These are phyloP conservation scores for Trichothecium roseum DNA, from an alignment of 2,329 filamentous ascomycete species.

Conservation along the genomic window DNA sequence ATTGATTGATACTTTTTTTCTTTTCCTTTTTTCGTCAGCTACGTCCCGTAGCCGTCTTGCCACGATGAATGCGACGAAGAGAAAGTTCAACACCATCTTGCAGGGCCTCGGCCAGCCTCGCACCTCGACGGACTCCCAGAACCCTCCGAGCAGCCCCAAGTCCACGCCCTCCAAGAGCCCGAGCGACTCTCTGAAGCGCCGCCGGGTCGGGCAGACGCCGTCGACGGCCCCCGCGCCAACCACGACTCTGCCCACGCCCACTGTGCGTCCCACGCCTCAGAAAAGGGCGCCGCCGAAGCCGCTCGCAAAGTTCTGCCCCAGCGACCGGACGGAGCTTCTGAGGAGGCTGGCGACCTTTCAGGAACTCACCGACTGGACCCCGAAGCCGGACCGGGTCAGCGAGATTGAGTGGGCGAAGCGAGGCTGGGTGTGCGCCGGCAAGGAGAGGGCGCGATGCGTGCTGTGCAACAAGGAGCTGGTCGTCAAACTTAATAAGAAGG, in stretches of 20 bases:
- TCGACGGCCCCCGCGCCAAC: not conserved
- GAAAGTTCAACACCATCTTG: constrained; percentile 70
- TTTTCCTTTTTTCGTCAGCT: constrained; percentile 1
- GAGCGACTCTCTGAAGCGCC: constrained; percentile 29
- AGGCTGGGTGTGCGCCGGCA: constrained; percentile 79
- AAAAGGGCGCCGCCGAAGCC: constrained; percentile 14
- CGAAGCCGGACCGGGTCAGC: constrained; percentile 74
- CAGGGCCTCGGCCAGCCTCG: constrained; percentile 48
- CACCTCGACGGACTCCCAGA: constrained; percentile 11
- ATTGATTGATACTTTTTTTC: too few relatives aligned
- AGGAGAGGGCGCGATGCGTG: constrained; percentile 76
- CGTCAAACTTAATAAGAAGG: constrained; percentile 61
- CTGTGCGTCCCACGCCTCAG: not conserved
- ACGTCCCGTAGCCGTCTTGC: not conserved
- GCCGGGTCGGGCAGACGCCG: constrained; percentile 31
- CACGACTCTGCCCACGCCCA: not conserved
- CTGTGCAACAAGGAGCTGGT: constrained; percentile 77
- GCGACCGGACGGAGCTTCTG: constrained; percentile 74
- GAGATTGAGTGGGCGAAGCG: constrained; percentile 93
- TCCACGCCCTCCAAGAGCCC: constrained; percentile 15
- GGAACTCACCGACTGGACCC: constrained; percentile 86
- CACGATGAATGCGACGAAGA: constrained; percentile 66
- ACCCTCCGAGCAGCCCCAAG: constrained; percentile 40
- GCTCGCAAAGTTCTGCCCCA: constrained; percentile 67
- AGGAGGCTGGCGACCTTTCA: constrained; percentile 77